These are phyloP conservation scores for Geotrichum carabidarum DNA, from an alignment of 1,139 yeast genomes.

Conservation along the genomic window DNA sequence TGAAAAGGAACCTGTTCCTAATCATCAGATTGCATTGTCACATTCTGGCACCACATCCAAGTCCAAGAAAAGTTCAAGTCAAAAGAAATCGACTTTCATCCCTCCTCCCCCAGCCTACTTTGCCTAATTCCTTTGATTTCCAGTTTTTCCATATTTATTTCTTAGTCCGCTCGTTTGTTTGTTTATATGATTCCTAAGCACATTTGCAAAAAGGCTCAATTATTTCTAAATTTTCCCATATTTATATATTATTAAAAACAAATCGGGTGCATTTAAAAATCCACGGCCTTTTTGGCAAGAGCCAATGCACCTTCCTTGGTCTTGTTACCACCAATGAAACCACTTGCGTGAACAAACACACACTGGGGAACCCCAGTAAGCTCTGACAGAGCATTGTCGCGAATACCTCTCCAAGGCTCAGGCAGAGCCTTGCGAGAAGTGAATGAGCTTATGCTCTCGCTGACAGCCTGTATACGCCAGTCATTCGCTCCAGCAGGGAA, in stretches of 20 bases:
- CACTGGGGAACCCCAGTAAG: slow-evolving; percentile 77
- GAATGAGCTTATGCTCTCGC: slow-evolving; percentile 67
- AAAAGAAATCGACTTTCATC: slow-evolving; percentile 1
- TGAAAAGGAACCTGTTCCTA: not conserved
- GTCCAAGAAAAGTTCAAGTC: not conserved
- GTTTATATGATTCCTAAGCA: not conserved
- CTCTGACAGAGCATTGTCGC: slow-evolving; percentile 75
- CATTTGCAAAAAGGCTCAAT: not conserved
- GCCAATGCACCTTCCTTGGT: slow-evolving; percentile 70
- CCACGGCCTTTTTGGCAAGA: slow-evolving; percentile 60
- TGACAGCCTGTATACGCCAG: slow-evolving; percentile 92
- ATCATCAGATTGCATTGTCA: slow-evolving; percentile 6
- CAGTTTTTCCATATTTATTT: not conserved
- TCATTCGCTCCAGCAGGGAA: slow-evolving; percentile 61
- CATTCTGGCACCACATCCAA: slow-evolving; percentile 11
- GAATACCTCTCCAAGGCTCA: slow-evolving; percentile 85
- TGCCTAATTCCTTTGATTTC: slow-evolving; percentile 9
- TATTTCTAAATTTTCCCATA: not conserved
- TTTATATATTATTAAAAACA: too few species aligned
- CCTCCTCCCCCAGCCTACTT: slow-evolving; percentile 23
- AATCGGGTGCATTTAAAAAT: slow-evolving; percentile 20
- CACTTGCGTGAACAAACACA: slow-evolving; percentile 91
- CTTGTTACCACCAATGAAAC: slow-evolving; percentile 93
- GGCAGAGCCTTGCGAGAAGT: slow-evolving; percentile 84
- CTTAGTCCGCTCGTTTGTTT: not conserved